Evolutionary conservation across 768 basidiomycete species (phyloP), one percentile per base, ranked within the genome.

Genomic region (Suillus plorans): DNA sequence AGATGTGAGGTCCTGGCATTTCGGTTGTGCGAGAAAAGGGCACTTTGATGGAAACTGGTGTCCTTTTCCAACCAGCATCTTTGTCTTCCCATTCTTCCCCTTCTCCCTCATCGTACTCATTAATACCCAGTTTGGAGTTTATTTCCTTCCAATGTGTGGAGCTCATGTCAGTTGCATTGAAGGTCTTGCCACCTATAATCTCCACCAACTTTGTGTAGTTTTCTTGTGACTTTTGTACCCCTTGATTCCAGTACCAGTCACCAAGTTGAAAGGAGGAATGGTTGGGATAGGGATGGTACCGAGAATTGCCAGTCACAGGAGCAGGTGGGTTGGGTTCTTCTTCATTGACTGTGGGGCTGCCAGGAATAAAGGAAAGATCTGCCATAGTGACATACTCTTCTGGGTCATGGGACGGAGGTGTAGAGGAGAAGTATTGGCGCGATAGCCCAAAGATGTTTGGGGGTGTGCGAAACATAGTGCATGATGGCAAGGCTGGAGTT

Each of bases 21-120:
- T 36, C 28, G n/a, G 42, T 6, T 18, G 42, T 6, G 6, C 45
- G 7, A 34, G 61, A 63, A 60, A 65, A 68, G 16, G 67, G 69
- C 22, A 70, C 64, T 5, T 57, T 8, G 37, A 69, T 68, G 5
- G 14, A 63, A 18, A 67, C 50, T 4, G 65, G 59, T 2, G 61
- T 62, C 25, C 22, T 22, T 12, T 13, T 64, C 70, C 70, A 70
- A 12, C 69, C 66, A 28, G 69, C 69, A 22, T 22, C 45, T 47
- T 64, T 55, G 16, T 64, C 66, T 31, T 41, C 36, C 62, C 60
- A 67, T 8, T 47, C 45, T 56, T 64, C 60, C 36, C 22, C 22
- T 10, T 60, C 36, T 2, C 22, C 57, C 14, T 18, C 16, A 8
- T 61, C 53, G 10, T 36, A 47, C 28, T 58, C 25, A 8, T 47